Conservation (phyloP, 257 asterid species). For the Solanum dulcamara region DNA sequence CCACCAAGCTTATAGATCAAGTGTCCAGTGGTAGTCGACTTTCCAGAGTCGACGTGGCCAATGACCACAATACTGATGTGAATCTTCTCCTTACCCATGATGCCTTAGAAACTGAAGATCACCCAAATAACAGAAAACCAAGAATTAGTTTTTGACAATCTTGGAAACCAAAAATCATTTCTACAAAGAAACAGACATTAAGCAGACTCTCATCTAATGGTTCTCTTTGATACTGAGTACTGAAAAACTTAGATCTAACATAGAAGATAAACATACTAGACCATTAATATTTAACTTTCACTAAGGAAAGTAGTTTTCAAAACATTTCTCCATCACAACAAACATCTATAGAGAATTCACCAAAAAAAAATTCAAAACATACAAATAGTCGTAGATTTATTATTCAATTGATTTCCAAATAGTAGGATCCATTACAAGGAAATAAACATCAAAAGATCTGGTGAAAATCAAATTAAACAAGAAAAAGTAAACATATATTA, state of each 20-base stretch:
- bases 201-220: background rate
- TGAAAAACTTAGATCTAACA: background rate
- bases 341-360: background rate
- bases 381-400: background rate
- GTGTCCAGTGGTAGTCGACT: conserved; percentile 40
- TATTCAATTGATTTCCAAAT: background rate
- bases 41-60: conserved; percentile 42
- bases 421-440: background rate
- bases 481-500: background rate
- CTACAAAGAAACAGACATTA: background rate
- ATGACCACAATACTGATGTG: conserved; percentile 38
- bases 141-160: background rate
- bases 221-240: background rate
- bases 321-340: background rate
- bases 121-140: background rate
- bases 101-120: background rate
- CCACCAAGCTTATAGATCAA: conserved; percentile 81
- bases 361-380: background rate
- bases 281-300: too few relatives aligned
- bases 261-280: background rate
- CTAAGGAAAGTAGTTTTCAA: background rate
- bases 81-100: conserved; percentile 30
- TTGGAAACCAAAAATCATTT: background rate
- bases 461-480: background rate
- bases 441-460: background rate